Evolutionary conservation across 2,329 filamentous ascomycete genomes (phyloP), one percentile per base, ranked within the genome.

Genomic region (Epichloe aotearoae): DNA sequence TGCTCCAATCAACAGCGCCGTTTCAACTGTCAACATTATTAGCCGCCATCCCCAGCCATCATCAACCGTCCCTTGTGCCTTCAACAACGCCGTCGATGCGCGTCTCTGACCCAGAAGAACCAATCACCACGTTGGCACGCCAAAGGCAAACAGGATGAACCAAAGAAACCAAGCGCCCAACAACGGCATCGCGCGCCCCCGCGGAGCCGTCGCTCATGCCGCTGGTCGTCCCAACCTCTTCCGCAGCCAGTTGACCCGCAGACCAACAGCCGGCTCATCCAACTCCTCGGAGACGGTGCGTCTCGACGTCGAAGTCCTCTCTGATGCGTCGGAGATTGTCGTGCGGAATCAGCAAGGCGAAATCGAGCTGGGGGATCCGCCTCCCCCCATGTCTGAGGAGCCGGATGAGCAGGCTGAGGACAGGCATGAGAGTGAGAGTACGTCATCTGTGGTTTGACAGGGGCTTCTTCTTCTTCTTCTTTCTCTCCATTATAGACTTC

Each of bases 311-410:
- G 72, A 74, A 46, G 66, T 69, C 15, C 61, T 69, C n/a, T 68
- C 65, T 5, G 71, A 74, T 46, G 65, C 61, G n/a, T 63, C 61
- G 5, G 79, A 82, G 56, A 83, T 84, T 52, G 76, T 84, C 8
- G 74, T 83, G 44, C 71, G 81, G 55, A 76, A 83, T 59, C 69
- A 75, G 63, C 75, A 82, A 58, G 81, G 80, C 46, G 79, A 83
- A 56, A 73, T 82, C 51, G 74, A 81, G 61, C 65, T 83, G n/a
- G 71, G 71, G 15, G 77, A 80, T 53, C 75, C 76, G 44, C 77
- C 74, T 1, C 71, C 74, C 53, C 72, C 73, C 14, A 65, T 70
- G 7, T 64, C 75, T 30, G 77, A 80, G 46, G 77, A 79, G 37
- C 69, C 75, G 15, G 75, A 77, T 49, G 74, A 77, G 61, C 73